Percentiles rank a stretch among this genome's conserved stretches.
phyloP scores from a whole-genome alignment of 2,329 filamentous ascomycete genomes.

The Ophiostoma quercus region DNA sequence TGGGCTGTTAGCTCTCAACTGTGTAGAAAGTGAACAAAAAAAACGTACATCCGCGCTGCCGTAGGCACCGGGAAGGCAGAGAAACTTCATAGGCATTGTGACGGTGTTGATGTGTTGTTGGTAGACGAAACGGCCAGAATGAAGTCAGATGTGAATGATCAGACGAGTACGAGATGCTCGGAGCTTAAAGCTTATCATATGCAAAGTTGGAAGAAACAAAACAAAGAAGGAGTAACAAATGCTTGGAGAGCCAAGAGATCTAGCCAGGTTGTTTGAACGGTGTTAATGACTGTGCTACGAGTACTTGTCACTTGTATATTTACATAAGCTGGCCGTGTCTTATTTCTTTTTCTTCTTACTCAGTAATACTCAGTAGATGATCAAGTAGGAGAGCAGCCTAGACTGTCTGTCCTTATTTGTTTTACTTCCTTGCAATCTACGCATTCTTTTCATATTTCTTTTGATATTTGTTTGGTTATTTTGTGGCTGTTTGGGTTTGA shows the following conservation, averaged over 20 bases:
- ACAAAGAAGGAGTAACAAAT: background rate
- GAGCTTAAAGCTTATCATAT: constrained; percentile 7
- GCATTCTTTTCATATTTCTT: background rate
- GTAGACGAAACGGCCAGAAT: background rate
- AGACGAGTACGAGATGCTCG: background rate
- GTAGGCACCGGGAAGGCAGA: constrained; percentile 55
- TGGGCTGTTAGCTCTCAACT: constrained; percentile 29
- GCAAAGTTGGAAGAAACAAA: background rate
- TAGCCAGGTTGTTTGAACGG: background rate
- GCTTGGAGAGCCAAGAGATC: background rate
- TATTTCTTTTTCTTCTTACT: background rate
- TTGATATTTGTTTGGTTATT: background rate
- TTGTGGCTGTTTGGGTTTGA: background rate
- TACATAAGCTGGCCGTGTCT: background rate
- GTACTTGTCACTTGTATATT: background rate
- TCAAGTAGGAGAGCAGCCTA: background rate
- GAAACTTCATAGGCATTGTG: constrained; percentile 45
- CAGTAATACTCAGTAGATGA: no score
- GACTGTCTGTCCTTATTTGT: constrained; percentile 1
- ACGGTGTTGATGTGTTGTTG: background rate
- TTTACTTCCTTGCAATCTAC: background rate
- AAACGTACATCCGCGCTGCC: constrained; percentile 49
- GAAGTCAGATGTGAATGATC: background rate
- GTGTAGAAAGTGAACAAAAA: background rate
- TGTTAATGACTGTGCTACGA: no score